Conservation (phyloP, 768 basidiomycete genomes). For the Pholiota conissans region DNA sequence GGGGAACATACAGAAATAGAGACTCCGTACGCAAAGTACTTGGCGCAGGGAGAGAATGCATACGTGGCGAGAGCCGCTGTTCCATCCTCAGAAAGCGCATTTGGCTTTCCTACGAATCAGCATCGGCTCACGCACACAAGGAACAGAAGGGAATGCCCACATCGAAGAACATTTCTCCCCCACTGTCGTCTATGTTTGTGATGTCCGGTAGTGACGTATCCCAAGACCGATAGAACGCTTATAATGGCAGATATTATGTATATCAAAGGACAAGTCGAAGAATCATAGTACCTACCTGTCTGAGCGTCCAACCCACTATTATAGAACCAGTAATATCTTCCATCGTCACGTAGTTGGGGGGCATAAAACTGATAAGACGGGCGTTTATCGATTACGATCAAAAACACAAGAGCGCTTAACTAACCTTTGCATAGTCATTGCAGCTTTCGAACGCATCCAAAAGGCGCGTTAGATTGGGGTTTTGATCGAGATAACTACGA, state of each 20-base stretch:
- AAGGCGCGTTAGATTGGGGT: conserved; percentile 55
- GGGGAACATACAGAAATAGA: conserved; percentile 58
- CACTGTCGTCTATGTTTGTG: conserved; percentile 35
- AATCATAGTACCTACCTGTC: conserved; percentile 34
- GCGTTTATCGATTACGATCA: not conserved
- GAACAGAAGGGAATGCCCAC: conserved; percentile 33
- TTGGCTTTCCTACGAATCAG: conserved; percentile 47
- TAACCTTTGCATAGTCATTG: conserved; percentile 44
- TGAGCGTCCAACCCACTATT: conserved; percentile 80
- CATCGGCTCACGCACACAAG: not conserved
- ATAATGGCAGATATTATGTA: conserved; percentile 1
- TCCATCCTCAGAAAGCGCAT: conserved; percentile 70
- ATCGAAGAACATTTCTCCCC: conserved; percentile 79
- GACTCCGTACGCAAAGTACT: conserved; percentile 77
- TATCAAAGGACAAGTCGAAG: not conserved
- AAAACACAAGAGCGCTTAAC: not conserved
- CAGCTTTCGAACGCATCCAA: conserved; percentile 55
- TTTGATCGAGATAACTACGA: conserved; percentile 59
- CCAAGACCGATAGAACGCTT: conserved; percentile 65
- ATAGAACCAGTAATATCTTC: conserved; percentile 79
- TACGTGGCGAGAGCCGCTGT: conserved; percentile 61
- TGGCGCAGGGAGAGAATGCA: conserved; percentile 65
- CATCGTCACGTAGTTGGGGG: conserved; percentile 61
- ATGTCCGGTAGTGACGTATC: conserved; percentile 55
- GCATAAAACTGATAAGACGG: conserved; percentile 53